Evolutionary conservation across 2,329 filamentous ascomycete genomes (phyloP), one percentile per base, ranked within the genome.

Genomic region (Paraphoma chrysanthemicola): DNA sequence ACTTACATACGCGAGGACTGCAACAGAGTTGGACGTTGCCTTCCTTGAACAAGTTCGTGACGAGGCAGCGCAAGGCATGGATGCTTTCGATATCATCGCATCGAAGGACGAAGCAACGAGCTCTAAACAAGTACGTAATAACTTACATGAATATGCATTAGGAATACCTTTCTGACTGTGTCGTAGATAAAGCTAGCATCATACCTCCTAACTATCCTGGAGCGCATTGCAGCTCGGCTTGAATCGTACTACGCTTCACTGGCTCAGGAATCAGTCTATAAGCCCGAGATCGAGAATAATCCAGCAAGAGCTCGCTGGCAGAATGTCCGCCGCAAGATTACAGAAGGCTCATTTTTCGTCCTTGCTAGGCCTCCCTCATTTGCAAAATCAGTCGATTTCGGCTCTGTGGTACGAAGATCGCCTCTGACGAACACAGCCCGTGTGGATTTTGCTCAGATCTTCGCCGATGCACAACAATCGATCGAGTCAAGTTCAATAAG

Each of bases 271-370:
- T 82, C 81, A 0, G 75, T 85, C 10, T 84, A 85, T 58, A 77
- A 78, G 9, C 83, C 83, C 0, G 79, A 81, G 53, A 75, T 85
- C 2, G 83, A 85, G 66, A 77, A 75, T 36, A 85, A 84, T 62
- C 83, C 83, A 0, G 83, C 83, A 0, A 74, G 83, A 3, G 81
- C 82, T 0, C 73, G 83, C 4, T 85, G 83, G 83, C 77, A 80
- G 12, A 77, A 84, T 4, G 73, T 85, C 9, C 75, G 79, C 0
- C 76, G 78, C 30, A 80, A 78, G 42, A 77, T 85, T n/a, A 71
- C 73, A 2, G 82, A 85, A 44, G 82, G 82, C 0, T 83, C 79
- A 0, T 79, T 85, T 54, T 85, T 85, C 59, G 71, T 84, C 1
- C 72, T 85, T 10, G 73, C 81, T 6, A 44, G 53, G 45, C 59